Percentiles rank a stretch among this genome's conserved stretches.
Conservation (phyloP, 495 filamentous ascomycete species). For the Penicillium turbatum region DNA sequence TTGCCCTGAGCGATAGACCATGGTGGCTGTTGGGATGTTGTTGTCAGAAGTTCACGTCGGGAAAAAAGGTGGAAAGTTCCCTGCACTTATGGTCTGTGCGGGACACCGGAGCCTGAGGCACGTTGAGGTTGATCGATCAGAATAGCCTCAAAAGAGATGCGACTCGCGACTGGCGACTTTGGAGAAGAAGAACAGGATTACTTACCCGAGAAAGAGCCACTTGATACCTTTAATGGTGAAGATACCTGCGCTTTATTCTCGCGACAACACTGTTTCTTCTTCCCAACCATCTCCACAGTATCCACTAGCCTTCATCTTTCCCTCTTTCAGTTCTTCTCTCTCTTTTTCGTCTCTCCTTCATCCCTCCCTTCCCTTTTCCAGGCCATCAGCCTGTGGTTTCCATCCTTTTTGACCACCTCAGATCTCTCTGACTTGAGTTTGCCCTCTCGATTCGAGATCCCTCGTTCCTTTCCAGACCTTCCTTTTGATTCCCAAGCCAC, state of each 20-base stretch:
- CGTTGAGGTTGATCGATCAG: conserved; percentile 8
- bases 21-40: conserved; percentile 36
- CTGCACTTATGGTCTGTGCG: conserved; percentile 23
- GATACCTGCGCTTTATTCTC: not conserved
- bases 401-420: conserved; percentile 1
- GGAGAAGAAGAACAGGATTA: not conserved
- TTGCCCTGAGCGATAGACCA: conserved; percentile 40
- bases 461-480: conserved; percentile 3
- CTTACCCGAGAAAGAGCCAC: not conserved
- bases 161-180: not conserved
- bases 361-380: conserved; percentile 19
- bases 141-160: conserved; percentile 7
- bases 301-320: conserved; percentile 34
- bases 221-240: not conserved
- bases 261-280: conserved; percentile 4
- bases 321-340: conserved; percentile 25
- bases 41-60: conserved; percentile 12
- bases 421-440: not conserved
- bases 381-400: conserved; percentile 22
- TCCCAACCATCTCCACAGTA: conserved; percentile 32
- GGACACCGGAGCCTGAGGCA: conserved; percentile 25
- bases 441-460: not conserved
- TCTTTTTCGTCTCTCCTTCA: conserved; percentile 17
- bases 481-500: not conserved
- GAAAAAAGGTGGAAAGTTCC: conserved; percentile 34